These are phyloP conservation scores for Penicillium sp. DNA, from an alignment of 2,329 filamentous ascomycete species.

Conservation along the genomic window DNA sequence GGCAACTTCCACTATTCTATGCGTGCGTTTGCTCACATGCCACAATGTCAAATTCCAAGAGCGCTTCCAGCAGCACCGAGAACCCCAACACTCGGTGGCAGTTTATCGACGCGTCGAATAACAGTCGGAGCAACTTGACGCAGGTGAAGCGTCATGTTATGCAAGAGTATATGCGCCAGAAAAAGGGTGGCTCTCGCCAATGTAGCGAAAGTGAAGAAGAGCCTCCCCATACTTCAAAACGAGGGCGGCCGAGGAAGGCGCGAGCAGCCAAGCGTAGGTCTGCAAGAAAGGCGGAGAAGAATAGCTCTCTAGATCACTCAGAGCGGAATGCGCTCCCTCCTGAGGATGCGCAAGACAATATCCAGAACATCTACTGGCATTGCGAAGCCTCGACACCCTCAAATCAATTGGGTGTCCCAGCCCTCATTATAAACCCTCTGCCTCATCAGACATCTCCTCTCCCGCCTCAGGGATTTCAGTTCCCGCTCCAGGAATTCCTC, in stretches of 20 bases:
- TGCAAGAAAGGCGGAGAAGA: neutral
- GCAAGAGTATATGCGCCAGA: slow-evolving; percentile 44
- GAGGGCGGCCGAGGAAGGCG: slow-evolving; percentile 14
- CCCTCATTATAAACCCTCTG: neutral
- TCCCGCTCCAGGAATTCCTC: neutral
- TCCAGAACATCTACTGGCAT: neutral
- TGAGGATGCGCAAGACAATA: neutral
- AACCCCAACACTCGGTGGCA: slow-evolving; percentile 32
- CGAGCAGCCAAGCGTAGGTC: slow-evolving; percentile 4
- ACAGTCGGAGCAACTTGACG: slow-evolving; percentile 37
- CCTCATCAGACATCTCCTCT: slow-evolving; percentile 3
- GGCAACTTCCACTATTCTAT: neutral
- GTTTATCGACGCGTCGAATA: slow-evolving; percentile 42
- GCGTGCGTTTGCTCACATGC: neutral
- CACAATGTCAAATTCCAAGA: slow-evolving; percentile 17
- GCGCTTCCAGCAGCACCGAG: neutral
- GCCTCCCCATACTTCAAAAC: slow-evolving; percentile 4
- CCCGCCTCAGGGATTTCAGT: neutral
- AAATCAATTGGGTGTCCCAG: neutral
- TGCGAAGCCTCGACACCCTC: neutral
- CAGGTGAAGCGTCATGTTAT: slow-evolving; percentile 46
- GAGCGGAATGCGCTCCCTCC: neutral
- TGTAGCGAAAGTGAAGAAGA: slow-evolving; percentile 19
- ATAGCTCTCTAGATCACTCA: neutral
- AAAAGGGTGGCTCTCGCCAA: slow-evolving; percentile 20